phyloP scores from a whole-genome alignment of 305 asterid genomes.

The Solanum aculeatissimum region DNA sequence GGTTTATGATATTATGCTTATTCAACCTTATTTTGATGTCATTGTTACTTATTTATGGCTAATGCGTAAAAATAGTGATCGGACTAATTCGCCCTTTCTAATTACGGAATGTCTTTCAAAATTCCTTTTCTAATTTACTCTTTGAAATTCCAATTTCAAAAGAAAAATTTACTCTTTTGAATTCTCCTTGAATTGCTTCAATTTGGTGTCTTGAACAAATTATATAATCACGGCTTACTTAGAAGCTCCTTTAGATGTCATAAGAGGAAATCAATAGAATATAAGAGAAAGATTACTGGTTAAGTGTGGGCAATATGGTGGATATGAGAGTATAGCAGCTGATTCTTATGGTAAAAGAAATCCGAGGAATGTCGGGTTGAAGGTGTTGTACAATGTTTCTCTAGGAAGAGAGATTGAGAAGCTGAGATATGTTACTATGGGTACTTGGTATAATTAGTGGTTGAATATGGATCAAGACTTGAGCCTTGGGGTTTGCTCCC shows the following conservation, averaged over 20 bases:
- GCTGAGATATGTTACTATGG: background rate
- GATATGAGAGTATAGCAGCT: slow-evolving; percentile 5
- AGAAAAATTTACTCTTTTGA: background rate
- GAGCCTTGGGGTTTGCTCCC: too few relatives aligned
- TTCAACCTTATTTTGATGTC: background rate
- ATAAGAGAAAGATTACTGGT: background rate
- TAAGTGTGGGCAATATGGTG: background rate
- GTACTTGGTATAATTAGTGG: background rate
- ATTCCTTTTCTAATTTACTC: background rate
- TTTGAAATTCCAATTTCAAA: background rate
- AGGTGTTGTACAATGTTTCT: background rate
- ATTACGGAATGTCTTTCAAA: background rate
- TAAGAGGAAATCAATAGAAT: background rate
- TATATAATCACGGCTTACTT: background rate
- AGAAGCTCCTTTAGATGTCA: background rate
- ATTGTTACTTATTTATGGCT: background rate
- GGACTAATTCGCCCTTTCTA: background rate
- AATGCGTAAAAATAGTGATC: background rate
- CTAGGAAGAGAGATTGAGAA: background rate
- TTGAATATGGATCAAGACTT: background rate
- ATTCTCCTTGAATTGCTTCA: background rate
- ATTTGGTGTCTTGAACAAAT: background rate
- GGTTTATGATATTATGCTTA: background rate
- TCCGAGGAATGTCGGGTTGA: slow-evolving; percentile 4
- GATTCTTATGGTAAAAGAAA: background rate